A percentile compares a stretch with the other conserved stretches of the same genome.
Evolutionary conservation across 108 stramenopile species (phyloP).

Genomic region (Mayamaea pseudoterrestris): DNA sequence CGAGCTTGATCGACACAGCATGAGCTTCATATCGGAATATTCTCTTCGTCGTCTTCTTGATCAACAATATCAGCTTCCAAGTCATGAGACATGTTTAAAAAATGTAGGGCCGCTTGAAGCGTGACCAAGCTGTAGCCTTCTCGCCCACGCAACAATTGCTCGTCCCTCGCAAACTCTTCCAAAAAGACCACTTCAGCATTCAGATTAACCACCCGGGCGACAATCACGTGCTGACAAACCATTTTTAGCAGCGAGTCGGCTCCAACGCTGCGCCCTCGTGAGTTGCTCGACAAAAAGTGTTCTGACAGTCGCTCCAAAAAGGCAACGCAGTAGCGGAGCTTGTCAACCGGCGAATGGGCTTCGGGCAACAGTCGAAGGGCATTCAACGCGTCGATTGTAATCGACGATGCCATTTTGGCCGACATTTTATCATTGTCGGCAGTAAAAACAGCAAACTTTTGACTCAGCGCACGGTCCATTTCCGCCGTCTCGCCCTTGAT

Average conservation of each 20-base stretch:
- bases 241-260: slow-evolving; percentile 69
- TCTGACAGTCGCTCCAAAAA: slow-evolving; percentile 64
- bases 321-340: slow-evolving; percentile 47
- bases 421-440: neutral
- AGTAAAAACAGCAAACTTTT: slow-evolving; percentile 30
- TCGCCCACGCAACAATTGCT: slow-evolving; percentile 65
- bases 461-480: slow-evolving; percentile 22
- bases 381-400: slow-evolving; percentile 27
- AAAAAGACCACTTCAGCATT: slow-evolving; percentile 76
- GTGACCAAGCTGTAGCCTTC: slow-evolving; percentile 84
- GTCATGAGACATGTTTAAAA: no score
- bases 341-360: slow-evolving; percentile 58
- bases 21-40: no score
- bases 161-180: slow-evolving; percentile 82
- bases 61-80: no score
- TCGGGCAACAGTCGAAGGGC: slow-evolving; percentile 40
- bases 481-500: slow-evolving; percentile 29
- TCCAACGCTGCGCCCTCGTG: slow-evolving; percentile 11
- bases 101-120: slow-evolving; percentile 74
- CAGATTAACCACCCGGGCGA: slow-evolving; percentile 22
- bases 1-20: no score
- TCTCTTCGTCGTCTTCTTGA: no score
- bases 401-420: slow-evolving; percentile 4
- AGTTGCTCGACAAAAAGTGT: slow-evolving; percentile 28
- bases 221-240: slow-evolving; percentile 55